Percentiles rank a stretch among this genome's conserved stretches.
phyloP scores from a whole-genome alignment of 2,329 filamentous ascomycete genomes.

The Verticillium albo-atrum region DNA sequence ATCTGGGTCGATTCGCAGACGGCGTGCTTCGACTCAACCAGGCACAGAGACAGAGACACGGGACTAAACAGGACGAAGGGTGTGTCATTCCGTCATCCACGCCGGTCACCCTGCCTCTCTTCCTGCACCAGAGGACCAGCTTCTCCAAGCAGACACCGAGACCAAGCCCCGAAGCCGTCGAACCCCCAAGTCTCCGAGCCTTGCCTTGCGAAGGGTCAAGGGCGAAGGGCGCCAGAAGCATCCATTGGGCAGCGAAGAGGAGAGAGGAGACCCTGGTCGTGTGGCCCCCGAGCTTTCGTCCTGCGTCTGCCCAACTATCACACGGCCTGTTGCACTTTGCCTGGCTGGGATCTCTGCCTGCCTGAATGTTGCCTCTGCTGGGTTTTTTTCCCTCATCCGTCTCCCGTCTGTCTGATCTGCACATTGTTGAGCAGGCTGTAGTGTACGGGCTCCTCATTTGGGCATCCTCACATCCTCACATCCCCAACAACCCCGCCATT shows the following conservation, averaged over 20 bases:
- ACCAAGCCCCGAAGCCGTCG: not conserved
- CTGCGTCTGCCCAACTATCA: not conserved
- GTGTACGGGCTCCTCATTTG: not conserved
- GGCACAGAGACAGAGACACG: not conserved
- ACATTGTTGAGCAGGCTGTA: not conserved
- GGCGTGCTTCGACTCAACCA: not conserved
- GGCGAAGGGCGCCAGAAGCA: not conserved
- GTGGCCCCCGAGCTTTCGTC: not conserved
- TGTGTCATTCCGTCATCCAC: not conserved
- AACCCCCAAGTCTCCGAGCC: not conserved
- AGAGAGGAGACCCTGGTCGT: not conserved
- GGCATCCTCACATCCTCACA: not conserved
- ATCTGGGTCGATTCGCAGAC: not conserved
- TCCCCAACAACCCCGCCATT: too few relatives aligned
- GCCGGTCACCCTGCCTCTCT: not conserved
- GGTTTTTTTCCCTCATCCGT: not conserved
- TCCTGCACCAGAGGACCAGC: not conserved
- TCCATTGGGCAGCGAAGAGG: not conserved
- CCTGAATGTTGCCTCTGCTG: not conserved
- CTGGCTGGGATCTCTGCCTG: too few relatives aligned
- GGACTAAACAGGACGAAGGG: not conserved
- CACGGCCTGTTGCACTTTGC: not conserved
- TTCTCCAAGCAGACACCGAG: not conserved
- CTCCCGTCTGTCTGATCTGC: not conserved
- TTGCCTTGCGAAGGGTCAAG: too few relatives aligned